Evolutionary conservation across 345 rosid genomes (phyloP), one percentile per base, ranked within the genome.

Genomic region (Lepidium aucheri): DNA sequence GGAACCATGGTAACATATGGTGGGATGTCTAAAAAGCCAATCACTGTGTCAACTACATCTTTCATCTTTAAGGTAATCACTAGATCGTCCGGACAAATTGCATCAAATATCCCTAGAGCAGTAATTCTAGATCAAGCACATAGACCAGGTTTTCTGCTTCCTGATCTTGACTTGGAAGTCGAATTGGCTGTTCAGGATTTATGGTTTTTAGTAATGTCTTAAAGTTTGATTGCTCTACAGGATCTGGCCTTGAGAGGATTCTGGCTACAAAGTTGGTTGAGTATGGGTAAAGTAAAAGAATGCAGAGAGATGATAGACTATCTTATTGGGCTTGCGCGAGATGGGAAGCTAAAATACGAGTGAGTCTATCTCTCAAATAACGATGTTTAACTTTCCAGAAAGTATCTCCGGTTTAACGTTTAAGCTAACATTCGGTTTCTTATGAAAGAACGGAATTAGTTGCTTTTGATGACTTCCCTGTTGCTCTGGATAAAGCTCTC

Each of bases 1-100:
- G 99, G 99, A 76, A 86, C 86, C 5, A 86, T 84, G 97, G 96
- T 86, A 57, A 90, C 99, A 18, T 94, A 90, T 72, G 99, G 96
- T 47, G 92, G 99, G 58, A 88, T 94, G 99, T 86, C 97, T 15
- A 90, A 85, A 73, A 86, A 81, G 68, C 96, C 99, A 51, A 58
- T 90, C 69, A 84, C 89, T 1, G 86, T 82, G 18, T 74, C 97
- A 61, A 88, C 97, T 56, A 78, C 99, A 16, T 66, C 87, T 24
- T 86, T 94, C 78, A 90, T 94, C 78, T 88, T 94, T 47, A 75
- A 83, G 87, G 97, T 85, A 71, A 64, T 39, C 6, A 4, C 35
- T 30, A 30, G 12, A 39, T 22, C 13, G 14, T 60, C 50, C 1
- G 5, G 20, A 36, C 11, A 36, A 15, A 28, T 58, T 5, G 8